Evolutionary conservation across 768 basidiomycete species (phyloP), one percentile per base, ranked within the genome.

Genomic region (Leccinum longicurvipes): DNA sequence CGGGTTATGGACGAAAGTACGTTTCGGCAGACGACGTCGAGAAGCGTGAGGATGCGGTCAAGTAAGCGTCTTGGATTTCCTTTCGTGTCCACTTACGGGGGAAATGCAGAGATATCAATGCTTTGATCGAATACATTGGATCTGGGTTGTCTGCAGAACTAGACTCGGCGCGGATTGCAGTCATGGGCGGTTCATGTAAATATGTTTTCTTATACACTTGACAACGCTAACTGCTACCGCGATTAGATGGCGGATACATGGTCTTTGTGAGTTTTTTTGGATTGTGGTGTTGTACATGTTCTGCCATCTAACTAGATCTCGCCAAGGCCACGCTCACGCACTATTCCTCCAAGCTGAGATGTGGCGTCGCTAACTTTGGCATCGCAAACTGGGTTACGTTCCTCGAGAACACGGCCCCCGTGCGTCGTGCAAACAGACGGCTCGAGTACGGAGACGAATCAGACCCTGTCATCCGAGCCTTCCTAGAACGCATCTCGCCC

Each of bases 11-110:
- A 29, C 76, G 64, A 54, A 69, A 57, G 49, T 78, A 74, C 60
- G 65, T 74, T 68, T 64, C 73, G 15, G 59, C 65, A 27, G 77
- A 78, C 57, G 74, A 76, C 28, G 72, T 78, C 6, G 66, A 71
- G 57, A 78, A 77, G 52, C 70, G 76, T 32, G 77, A 78, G 56
- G 73, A 76, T 62, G 65, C 77, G 0, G 74, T 77, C 60, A 77
- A 72, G 76, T 77, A 47, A 47, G 62, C 28, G 3, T 19, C 11
- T 10, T 46, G n/a, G 19, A 10, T 28, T 52, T 44, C n/a, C 9
- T 23, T 27, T 4, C 36, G 36, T 39, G 36, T 51, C 46, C 42
- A 12, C 34, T 51, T 21, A 53, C 19, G 9, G 48, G 45, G 28
- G 27, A 3, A 28, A 45, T 50, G 45, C 51, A 74, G 76, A 54